Evolutionary conservation across 495 filamentous ascomycete genomes (phyloP), one percentile per base, ranked within the genome.

Genomic region (Neurospora sublineolata): DNA sequence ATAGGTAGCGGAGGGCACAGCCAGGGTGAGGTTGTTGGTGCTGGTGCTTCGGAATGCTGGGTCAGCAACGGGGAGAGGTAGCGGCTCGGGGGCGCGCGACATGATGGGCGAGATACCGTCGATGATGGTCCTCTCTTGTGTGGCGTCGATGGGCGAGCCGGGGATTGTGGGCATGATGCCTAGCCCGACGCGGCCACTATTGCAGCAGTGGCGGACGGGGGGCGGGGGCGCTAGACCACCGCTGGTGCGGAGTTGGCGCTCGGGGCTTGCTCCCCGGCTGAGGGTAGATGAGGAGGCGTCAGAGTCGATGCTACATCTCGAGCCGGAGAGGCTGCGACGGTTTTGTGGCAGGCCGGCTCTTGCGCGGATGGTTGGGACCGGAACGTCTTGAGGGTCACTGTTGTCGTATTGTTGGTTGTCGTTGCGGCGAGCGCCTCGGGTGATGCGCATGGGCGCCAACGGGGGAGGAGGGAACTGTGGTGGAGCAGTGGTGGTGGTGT

Each of bases 391-490:
- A 16, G 27, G 52, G 5, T 60, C 12, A 30, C 27, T 60, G 12
- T 41, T 16, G 27, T 60, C 52, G 23, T 60, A 33, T 16, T 30
- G 52, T 30, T 60, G 52, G 33, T 68, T 30, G 11, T 30, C 5
- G 23, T 58, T 33, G 44, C 39, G 10, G 23, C 41, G 40, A 67
- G 41, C 30, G 60, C 38, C 9, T 33, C 69, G 69, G 27, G 42
- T 69, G 18, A 37, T 68, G 14, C 70, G 74, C 69, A 73, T 80
- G 78, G 78, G 78, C 76, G 73, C 78, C 77, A 75, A 68, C 40
- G 75, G 75, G 73, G 78, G 74, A 69, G 76, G 77, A 58, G 78
- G 76, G 72, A 77, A 76, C 68, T 70, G 71, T 40, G 78, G 75
- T 70, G 70, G 46, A 36, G 46, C 41, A 64, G 70, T 40, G 30